Evolutionary conservation across 1,139 yeast species (phyloP), one percentile per base, ranked within the genome.

Genomic region (Chernovozyma sophiae-reginae): DNA sequence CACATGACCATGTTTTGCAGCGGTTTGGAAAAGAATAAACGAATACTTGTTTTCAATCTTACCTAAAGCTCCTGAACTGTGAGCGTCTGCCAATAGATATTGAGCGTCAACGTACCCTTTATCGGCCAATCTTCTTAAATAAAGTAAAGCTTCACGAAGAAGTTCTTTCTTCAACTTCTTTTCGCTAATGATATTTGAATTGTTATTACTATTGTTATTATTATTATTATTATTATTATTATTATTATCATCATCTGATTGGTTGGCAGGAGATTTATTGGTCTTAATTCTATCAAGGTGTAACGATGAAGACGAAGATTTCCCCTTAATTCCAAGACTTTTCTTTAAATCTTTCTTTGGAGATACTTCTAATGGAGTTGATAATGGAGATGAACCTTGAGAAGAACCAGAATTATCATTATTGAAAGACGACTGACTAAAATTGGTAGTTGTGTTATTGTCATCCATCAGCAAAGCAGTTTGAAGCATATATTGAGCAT

Each of bases 1-100:
- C 10, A 84, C 73, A 54, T 92, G 97, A 17, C 92, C 95, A 48
- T 86, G 92, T 57, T 90, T 92, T 5, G 96, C 96, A 6, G 97
- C 96, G 25, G 86, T 68, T 55, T 83, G 90, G 57, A 92, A 92
- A 38, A 86, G 72, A 2, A 62, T 50, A 48, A 86, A 83, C 3
- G 97, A 85, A 46, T 86, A 92, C 45, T 74, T 76, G 49, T 82
- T 72, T 38, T 89, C 96, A n/a, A 84, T 71, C 53, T 82, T 85
- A 0, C 94, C 95, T 41, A 89, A 72, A 0, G 89, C 89, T 1
- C 96, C 96, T 4, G 92, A 81, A 19, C 92, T 77, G 55, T 81
- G 81, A 0, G 94, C 92, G 58, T 92, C 97, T 14, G 81, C 98
- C 30, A 92, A 65, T 27, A 90, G 69, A 55, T 90, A 92, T 56